A percentile compares a stretch with the other conserved stretches of the same genome.
phyloP scores from a whole-genome alignment of 192 early-diverging fungal genomes.

The Backusella liffmaniae region DNA sequence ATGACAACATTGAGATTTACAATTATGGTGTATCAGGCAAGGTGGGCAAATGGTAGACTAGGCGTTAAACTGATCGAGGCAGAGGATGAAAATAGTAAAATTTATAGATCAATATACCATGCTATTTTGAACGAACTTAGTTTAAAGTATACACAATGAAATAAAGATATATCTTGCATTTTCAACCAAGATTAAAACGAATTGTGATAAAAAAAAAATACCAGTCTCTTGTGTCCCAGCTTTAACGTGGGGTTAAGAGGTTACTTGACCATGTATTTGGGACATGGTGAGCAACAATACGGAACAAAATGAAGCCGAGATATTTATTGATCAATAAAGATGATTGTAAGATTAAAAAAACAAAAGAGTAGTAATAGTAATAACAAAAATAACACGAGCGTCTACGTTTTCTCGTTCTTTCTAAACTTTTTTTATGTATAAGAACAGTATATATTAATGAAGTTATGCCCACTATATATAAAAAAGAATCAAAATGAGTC shows the following conservation, averaged over 20 bases:
- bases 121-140: conserved; percentile 15
- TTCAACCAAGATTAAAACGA: too few species aligned
- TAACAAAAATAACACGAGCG: not conserved
- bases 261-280: too few species aligned
- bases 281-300: too few species aligned
- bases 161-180: not conserved
- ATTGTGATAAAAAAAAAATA: too few species aligned
- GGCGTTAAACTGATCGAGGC: conserved; percentile 21
- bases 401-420: not conserved
- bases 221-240: too few species aligned
- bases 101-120: conserved; percentile 14
- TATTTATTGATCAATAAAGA: not conserved
- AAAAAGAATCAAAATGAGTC: not conserved
- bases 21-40: conserved; percentile 19
- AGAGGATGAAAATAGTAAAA: conserved; percentile 11
- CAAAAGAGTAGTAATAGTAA: not conserved
- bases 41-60: conserved; percentile 23
- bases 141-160: not conserved
- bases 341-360: not conserved
- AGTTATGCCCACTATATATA: not conserved
- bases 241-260: too few species aligned
- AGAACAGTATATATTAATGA: not conserved
- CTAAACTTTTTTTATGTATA: not conserved
- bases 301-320: too few species aligned
- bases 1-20: conserved; percentile 1